phyloP scores from a whole-genome alignment of 192 early-diverging fungal species.

The Coemansia sp. region DNA sequence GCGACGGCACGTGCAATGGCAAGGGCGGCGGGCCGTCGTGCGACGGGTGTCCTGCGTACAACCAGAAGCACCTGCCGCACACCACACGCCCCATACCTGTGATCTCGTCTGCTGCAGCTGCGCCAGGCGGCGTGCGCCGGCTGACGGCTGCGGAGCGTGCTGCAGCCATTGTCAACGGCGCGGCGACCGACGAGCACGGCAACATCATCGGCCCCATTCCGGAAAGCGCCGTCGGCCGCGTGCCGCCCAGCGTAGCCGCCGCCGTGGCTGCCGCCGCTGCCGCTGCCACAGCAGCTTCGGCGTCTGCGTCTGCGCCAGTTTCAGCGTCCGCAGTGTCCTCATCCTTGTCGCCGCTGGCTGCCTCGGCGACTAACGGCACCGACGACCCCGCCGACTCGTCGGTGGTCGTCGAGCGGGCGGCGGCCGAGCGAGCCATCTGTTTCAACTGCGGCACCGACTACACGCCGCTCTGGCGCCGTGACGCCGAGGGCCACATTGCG shows the following conservation, averaged over 20 bases:
- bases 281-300: not conserved
- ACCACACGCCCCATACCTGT: constrained; percentile 17
- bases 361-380: not conserved
- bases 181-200: constrained; percentile 47
- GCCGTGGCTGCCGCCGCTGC: constrained; percentile 23
- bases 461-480: constrained; percentile 79
- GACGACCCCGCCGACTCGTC: not conserved
- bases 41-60: constrained; percentile 73
- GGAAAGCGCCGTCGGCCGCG: constrained; percentile 30
- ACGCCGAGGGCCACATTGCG: constrained; percentile 67
- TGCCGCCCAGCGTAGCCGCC: constrained; percentile 36
- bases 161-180: constrained; percentile 51
- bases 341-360: not conserved
- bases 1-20: constrained; percentile 74
- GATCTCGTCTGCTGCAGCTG: not conserved
- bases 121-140: constrained; percentile 16
- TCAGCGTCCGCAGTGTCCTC: not conserved
- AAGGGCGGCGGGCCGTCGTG: constrained; percentile 69
- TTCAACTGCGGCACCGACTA: constrained; percentile 74
- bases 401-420: not conserved
- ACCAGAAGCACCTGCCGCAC: constrained; percentile 57
- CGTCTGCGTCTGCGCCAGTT: not conserved
- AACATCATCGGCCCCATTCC: constrained; percentile 50
- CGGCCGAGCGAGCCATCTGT: constrained; percentile 42
- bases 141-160: constrained; percentile 50